These are phyloP conservation scores for Monsonia emarginata DNA, from an alignment of 441 rosid genomes.

Conservation along the genomic window DNA sequence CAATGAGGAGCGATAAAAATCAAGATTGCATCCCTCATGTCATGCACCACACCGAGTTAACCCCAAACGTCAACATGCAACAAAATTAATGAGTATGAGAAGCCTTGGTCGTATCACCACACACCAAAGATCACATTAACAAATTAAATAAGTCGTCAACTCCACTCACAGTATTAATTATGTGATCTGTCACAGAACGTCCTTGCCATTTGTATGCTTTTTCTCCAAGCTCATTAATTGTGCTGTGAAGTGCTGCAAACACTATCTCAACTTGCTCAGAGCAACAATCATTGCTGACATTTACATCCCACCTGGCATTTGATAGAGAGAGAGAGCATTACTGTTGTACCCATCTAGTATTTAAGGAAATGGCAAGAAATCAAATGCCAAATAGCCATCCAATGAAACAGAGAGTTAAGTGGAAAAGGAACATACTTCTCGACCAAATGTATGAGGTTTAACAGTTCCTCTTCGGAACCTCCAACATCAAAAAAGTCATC, in stretches of 20 bases:
- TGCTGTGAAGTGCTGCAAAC: constrained; percentile 52
- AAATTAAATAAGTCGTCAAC: neutral
- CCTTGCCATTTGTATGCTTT: constrained; percentile 57
- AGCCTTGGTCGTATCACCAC: neutral
- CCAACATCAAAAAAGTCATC: constrained; percentile 82
- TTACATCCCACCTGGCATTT: constrained; percentile 53
- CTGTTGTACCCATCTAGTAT: neutral
- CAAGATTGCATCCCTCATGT: no score
- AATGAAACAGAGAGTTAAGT: constrained; percentile 2
- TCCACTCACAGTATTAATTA: constrained; percentile 41
- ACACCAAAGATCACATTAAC: neutral
- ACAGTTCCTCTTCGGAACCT: constrained; percentile 58
- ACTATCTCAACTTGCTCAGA: constrained; percentile 69
- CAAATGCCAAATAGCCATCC: no score
- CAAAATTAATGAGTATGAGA: no score
- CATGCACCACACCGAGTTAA: no score
- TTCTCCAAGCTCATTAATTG: constrained; percentile 60
- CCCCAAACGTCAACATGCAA: no score
- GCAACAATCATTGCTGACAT: constrained; percentile 31
- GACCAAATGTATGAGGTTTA: constrained; percentile 48
- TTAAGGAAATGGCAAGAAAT: neutral
- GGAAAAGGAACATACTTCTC: constrained; percentile 34
- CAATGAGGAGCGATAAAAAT: no score
- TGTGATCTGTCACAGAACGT: constrained; percentile 35
- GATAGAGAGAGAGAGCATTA: neutral